These are phyloP conservation scores for Xerocomus brunneocitrinus DNA, from an alignment of 768 basidiomycete species.

Conservation along the genomic window DNA sequence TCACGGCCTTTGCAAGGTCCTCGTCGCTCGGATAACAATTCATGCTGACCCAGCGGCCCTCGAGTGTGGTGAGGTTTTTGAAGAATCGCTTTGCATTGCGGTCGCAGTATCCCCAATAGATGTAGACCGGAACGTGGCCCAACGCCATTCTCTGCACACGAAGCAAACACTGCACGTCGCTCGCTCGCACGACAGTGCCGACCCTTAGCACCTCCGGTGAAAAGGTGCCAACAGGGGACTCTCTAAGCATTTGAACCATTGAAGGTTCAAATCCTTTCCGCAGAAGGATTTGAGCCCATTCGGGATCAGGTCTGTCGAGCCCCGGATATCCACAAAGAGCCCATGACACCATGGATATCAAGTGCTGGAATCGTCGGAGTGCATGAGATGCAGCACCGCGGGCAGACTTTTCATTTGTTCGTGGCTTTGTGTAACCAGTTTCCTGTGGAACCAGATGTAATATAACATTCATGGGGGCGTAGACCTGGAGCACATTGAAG, in stretches of 20 bases:
- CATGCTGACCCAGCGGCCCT: neutral
- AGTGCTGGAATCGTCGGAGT: neutral
- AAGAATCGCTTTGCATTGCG: neutral
- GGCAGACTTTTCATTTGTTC: neutral
- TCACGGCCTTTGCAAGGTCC: neutral
- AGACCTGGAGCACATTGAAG: neutral
- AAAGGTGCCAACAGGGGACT: neutral
- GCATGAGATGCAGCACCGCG: neutral
- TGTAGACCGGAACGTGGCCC: neutral
- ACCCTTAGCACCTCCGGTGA: neutral
- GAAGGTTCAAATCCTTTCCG: neutral
- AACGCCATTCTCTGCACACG: neutral
- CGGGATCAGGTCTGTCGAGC: neutral
- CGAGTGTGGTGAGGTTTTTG: neutral
- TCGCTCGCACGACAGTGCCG: neutral
- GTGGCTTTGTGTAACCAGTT: neutral
- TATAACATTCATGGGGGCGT: neutral
- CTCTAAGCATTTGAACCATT: neutral
- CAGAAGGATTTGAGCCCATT: neutral
- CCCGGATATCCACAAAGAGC: neutral
- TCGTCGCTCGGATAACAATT: neutral
- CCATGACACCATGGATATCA: neutral
- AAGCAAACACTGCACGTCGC: neutral
- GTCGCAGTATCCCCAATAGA: neutral
- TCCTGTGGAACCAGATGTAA: neutral